These are phyloP conservation scores for Alternaria panax DNA, from an alignment of 2,329 filamentous ascomycete genomes.

Conservation along the genomic window DNA sequence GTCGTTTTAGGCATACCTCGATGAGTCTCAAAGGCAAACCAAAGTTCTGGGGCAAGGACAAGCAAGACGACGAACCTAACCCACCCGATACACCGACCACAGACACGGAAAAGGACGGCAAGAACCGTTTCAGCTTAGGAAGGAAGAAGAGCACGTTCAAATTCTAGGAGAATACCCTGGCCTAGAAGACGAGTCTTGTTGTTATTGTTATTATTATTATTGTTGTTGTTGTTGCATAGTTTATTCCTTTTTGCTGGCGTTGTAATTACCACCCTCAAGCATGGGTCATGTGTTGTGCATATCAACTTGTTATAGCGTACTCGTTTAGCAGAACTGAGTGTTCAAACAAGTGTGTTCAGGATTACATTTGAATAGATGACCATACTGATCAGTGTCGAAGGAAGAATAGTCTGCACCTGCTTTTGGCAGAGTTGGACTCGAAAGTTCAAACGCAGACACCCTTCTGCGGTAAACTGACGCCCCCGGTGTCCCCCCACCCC, in stretches of 20 bases:
- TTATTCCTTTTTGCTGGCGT: background rate
- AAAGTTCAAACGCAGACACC: background rate
- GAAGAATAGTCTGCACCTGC: background rate
- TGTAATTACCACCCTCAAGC: background rate
- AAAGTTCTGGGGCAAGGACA: constrained; percentile 64
- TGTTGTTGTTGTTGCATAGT: background rate
- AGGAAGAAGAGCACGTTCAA: constrained; percentile 72
- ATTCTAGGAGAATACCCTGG: constrained; percentile 19
- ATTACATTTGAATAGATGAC: background rate
- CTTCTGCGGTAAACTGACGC: constrained; percentile 8
- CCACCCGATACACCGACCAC: constrained; percentile 38
- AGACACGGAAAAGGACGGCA: constrained; percentile 67
- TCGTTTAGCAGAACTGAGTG: background rate
- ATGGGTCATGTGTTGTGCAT: background rate
- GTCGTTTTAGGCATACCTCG: constrained; percentile 73
- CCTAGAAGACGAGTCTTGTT: background rate
- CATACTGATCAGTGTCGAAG: background rate
- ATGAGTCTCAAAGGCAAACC: constrained; percentile 82
- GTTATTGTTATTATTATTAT: too few species aligned
- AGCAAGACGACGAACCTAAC: constrained; percentile 21
- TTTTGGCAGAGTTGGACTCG: background rate
- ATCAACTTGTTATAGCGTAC: background rate
- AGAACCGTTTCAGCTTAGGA: constrained; percentile 72
- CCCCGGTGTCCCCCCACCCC: constrained; percentile 13
- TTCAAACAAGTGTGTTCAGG: background rate